Evolutionary conservation across 106 monocot species (phyloP), one percentile per base, ranked within the genome.

Genomic region (Vanilla planifolia): DNA sequence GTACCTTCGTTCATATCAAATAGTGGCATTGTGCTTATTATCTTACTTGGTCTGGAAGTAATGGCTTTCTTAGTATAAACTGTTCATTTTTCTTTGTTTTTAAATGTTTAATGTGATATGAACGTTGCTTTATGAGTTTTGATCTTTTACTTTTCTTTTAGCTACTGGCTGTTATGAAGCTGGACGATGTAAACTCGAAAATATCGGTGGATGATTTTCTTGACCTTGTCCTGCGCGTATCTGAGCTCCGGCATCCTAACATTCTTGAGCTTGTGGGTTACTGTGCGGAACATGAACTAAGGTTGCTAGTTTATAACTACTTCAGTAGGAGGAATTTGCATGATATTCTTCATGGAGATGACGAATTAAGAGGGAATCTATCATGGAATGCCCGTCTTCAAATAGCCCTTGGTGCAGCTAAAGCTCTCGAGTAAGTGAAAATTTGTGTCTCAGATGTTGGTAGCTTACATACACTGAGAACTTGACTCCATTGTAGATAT

Each of bases 201-300:
- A 65, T 99, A 41, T 62, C 84, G 6, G 80, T 73, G 9, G 80
- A 85, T 68, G 79, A 74, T 24, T 99, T 85, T 73, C 73, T 85
- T 40, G 85, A 99, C n/a, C 66, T 88, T 14, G 85, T 92, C 4
- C 15, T 80, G 11, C 62, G 46, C 21, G 63, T 99, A 15, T 88
- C 88, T 36, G 88, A 85, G 73, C 79, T 99, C 42, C 76, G 71
- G 22, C 92, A 99, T 66, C 79, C 81, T 29, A 92, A 88, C 46
- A 78, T 99, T 67, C 55, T 92, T 10, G 79, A 92, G 47, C 88
- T 99, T 73, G 79, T 92, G 26, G 98, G 98, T 36, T 99, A 92
- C 53, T 99, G 87, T 78, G 92, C 85, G 22, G 98, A 99, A 58
- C 80, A 80, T 80, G 98, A 61, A 17, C 98, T 88, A 34, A 65